Evolutionary conservation across 169 alveolate species (phyloP), one percentile per base, ranked within the genome.

Genomic region (Babesia ovata): DNA sequence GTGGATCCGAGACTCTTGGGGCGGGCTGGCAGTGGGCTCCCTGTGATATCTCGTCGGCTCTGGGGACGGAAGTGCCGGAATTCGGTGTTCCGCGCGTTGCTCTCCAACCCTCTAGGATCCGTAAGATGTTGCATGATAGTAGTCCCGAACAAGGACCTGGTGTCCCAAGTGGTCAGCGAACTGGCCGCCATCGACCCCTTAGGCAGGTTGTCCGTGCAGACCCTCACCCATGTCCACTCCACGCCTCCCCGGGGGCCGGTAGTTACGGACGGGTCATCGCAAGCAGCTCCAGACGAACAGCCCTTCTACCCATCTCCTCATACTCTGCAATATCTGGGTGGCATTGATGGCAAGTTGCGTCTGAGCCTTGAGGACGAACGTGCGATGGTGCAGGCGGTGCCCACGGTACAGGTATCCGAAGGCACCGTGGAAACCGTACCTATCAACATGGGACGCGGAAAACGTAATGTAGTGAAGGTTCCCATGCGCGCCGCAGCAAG

Each of bases 161-260:
- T 85, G 36, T 62, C 85, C 45, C 93, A 89, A 62, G 86, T 89
- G 24, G 45, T 89, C 19, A 57, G 56, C 19, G 85, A 82, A 63
- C 59, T 89, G 36, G 59, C 63, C 53, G 61, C 70, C 39, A 42
- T 89, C 29, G 93, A 89, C 57, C 70, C 83, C 9, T 61, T 89
- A 24, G 88, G 91, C 17, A 66, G 93, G 50, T 63, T 85, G 56
- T 83, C 90, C 22, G 69, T 89, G 39, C 93, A 89, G 75, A 86
- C 92, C 4, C 70, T 89, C 57, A 76, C 87, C 16, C 85, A 78
- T 22, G 86, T 86, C 17, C 83, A 78, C 29, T 56, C 36, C 16
- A 39, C 48, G 14, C 77, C 84, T 16, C 75, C 59, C 8, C 28
- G 28, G 0, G 48, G 56, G 28, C 21, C 28, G 17, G 53, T 17